phyloP scores from a whole-genome alignment of 768 basidiomycete genomes.

The Fomitopsis serialis region DNA sequence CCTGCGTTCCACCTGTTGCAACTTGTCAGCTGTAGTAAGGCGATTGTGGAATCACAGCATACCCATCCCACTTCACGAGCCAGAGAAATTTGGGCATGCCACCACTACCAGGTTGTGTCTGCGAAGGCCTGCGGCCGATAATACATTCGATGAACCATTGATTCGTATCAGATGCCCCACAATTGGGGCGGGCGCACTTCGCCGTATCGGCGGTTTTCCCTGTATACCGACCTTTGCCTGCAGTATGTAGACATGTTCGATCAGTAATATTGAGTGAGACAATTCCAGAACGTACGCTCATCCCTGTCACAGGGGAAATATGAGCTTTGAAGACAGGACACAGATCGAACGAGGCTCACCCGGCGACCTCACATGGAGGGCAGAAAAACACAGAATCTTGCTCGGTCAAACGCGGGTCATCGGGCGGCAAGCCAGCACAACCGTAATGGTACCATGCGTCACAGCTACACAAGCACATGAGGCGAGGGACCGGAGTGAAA shows the following conservation, averaged over 20 bases:
- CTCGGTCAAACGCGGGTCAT: slow-evolving; percentile 12
- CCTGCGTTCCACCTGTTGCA: slow-evolving; percentile 8
- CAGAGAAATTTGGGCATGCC: slow-evolving; percentile 9
- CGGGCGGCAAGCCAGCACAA: slow-evolving; percentile 13
- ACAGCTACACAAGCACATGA: slow-evolving; percentile 7
- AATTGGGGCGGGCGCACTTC: slow-evolving; percentile 14
- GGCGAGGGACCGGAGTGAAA: background rate
- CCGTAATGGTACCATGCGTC: slow-evolving; percentile 19
- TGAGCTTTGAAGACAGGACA: background rate
- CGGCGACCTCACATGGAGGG: slow-evolving; percentile 15
- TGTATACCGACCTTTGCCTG: slow-evolving; percentile 1
- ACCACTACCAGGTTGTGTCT: background rate
- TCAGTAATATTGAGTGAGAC: too few relatives aligned
- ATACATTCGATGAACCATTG: slow-evolving; percentile 20
- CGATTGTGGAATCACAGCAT: background rate
- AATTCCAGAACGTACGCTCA: background rate
- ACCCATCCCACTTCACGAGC: slow-evolving; percentile 20
- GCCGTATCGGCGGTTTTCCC: background rate
- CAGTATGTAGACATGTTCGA: background rate
- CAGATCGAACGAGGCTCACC: slow-evolving; percentile 5
- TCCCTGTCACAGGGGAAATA: background rate
- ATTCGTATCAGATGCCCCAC: slow-evolving; percentile 9
- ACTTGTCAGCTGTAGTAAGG: too few relatives aligned
- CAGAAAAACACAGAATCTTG: slow-evolving; percentile 12
- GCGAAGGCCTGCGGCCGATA: slow-evolving; percentile 15